These are phyloP conservation scores for Penicillium sp. DNA, from an alignment of 2,329 filamentous ascomycete species.

Conservation along the genomic window DNA sequence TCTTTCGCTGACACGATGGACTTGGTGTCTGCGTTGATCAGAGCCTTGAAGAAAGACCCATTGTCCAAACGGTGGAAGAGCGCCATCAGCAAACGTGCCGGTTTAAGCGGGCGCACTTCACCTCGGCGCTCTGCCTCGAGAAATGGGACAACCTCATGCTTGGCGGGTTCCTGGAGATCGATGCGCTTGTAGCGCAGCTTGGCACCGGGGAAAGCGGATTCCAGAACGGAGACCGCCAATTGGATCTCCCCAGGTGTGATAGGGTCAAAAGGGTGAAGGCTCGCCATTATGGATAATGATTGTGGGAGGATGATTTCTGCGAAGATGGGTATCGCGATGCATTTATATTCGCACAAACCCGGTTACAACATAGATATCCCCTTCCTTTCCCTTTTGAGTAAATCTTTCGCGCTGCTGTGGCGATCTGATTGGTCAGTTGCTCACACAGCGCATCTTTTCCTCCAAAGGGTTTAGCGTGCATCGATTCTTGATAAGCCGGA, in stretches of 20 bases:
- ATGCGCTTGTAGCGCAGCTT: constrained; percentile 62
- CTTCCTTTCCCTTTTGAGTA: constrained; percentile 13
- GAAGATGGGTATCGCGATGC: constrained; percentile 2
- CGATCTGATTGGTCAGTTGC: constrained; percentile 16
- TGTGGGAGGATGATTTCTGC: neutral
- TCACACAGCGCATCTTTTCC: constrained; percentile 21
- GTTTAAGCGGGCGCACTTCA: constrained; percentile 50
- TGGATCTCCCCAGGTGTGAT: constrained; percentile 43
- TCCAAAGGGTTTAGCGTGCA: constrained; percentile 15
- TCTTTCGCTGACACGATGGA: constrained; percentile 41
- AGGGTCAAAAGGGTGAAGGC: constrained; percentile 43
- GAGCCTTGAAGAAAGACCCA: constrained; percentile 44
- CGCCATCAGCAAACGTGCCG: constrained; percentile 54
- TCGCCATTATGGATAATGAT: constrained; percentile 20
- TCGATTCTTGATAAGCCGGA: neutral
- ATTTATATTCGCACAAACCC: constrained; percentile 9
- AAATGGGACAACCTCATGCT: constrained; percentile 60
- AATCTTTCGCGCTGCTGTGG: constrained; percentile 18
- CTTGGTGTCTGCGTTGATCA: constrained; percentile 44
- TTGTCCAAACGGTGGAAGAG: constrained; percentile 48
- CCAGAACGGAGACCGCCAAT: constrained; percentile 40
- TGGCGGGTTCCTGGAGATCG: constrained; percentile 64
- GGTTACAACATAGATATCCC: neutral
- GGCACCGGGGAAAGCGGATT: constrained; percentile 38
- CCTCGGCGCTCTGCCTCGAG: constrained; percentile 61